Evolutionary conservation across 169 alveolate species (phyloP).

Genomic region (Hepatocystis sp.): DNA sequence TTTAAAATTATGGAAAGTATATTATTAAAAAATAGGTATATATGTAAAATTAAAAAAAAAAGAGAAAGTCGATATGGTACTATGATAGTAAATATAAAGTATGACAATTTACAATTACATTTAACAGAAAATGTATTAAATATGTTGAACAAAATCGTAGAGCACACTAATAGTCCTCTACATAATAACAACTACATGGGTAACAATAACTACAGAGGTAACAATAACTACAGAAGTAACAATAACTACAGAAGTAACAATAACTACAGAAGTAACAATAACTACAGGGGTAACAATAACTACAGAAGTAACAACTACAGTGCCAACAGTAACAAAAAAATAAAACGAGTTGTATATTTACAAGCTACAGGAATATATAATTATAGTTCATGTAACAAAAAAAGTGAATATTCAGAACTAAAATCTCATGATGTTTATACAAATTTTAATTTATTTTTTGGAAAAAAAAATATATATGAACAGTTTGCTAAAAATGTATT

Average conservation of each 20-base stretch:
- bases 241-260: too few species aligned
- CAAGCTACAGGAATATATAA: constrained; percentile 19
- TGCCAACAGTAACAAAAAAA: too few species aligned
- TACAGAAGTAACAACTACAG: too few species aligned
- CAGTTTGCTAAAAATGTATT: constrained; percentile 19
- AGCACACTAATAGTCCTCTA: too few species aligned
- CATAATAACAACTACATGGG: too few species aligned
- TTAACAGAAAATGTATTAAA: constrained; percentile 11
- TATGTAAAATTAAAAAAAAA: constrained; percentile 22
- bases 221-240: too few species aligned
- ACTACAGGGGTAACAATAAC: too few species aligned
- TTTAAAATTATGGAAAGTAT: background rate
- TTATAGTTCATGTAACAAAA: constrained; percentile 18
- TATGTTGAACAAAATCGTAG: too few species aligned
- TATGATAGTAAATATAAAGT: background rate
- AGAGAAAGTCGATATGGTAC: constrained; percentile 5
- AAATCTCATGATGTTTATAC: constrained; percentile 10
- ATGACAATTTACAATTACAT: constrained; percentile 13
- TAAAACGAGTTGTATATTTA: constrained; percentile 11
- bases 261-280: too few species aligned
- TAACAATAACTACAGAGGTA: too few species aligned
- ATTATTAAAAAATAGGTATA: background rate
- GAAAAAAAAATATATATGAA: constrained; percentile 58
- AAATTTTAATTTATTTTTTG: constrained; percentile 9
- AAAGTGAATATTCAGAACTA: background rate